phyloP scores from a whole-genome alignment of 495 filamentous ascomycete species.

The Chaetomium cochliodes region DNA sequence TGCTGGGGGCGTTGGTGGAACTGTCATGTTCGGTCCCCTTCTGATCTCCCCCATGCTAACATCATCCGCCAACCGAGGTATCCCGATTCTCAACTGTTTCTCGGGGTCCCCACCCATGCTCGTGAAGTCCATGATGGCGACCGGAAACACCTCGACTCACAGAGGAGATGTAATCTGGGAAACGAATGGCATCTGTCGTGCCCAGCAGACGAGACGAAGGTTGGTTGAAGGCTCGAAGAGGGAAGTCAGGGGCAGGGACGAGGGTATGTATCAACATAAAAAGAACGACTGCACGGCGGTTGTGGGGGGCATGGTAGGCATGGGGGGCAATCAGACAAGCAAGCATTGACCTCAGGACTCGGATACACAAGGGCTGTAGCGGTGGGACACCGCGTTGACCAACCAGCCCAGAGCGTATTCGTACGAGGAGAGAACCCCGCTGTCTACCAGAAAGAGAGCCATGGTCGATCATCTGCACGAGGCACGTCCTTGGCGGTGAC shows the following conservation, averaged over 20 bases:
- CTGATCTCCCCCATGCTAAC: too few relatives aligned
- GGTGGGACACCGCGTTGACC: neutral
- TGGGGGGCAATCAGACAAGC: slow-evolving; percentile 12
- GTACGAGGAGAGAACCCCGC: neutral
- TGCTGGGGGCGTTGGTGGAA: slow-evolving; percentile 30
- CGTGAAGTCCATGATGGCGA: slow-evolving; percentile 23
- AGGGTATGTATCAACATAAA: slow-evolving; percentile 15
- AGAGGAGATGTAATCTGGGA: slow-evolving; percentile 14
- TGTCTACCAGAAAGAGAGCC: too few relatives aligned
- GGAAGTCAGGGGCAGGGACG: slow-evolving; percentile 13
- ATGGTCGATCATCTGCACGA: slow-evolving; percentile 4
- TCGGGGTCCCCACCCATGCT: slow-evolving; percentile 28
- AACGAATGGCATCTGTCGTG: slow-evolving; percentile 33
- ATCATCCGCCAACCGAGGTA: neutral
- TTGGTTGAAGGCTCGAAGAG: neutral
- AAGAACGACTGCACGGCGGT: slow-evolving; percentile 4
- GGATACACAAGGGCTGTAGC: neutral
- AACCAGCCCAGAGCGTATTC: neutral
- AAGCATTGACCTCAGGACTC: neutral
- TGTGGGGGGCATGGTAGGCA: neutral
- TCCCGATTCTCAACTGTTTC: slow-evolving; percentile 29
- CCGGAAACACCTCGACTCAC: slow-evolving; percentile 21
- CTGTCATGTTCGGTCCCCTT: slow-evolving; percentile 5
- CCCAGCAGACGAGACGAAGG: slow-evolving; percentile 34
- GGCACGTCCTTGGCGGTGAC: neutral